A percentile compares a stretch with the other conserved stretches of the same genome.
Evolutionary conservation across 2,329 filamentous ascomycete species (phyloP).

Genomic region (Aureobasidium sp.): DNA sequence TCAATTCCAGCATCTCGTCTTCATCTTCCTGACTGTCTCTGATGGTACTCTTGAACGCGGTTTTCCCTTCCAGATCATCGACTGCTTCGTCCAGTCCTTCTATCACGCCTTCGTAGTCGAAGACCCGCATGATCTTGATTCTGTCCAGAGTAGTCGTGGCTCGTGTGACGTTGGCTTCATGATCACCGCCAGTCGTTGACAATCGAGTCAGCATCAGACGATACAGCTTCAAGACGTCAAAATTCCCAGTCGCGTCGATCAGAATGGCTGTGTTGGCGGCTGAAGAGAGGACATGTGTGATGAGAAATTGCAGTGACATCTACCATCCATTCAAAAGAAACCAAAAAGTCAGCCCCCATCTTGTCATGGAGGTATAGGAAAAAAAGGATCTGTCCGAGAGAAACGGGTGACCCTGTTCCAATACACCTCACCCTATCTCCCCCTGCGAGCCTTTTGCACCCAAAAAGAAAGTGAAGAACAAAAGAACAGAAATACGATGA

Average conservation of each 20-base stretch:
- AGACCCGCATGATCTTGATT: slow-evolving; percentile 44
- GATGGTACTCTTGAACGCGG: slow-evolving; percentile 23
- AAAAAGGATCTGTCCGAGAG: too few relatives aligned
- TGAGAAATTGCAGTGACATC: slow-evolving; percentile 34
- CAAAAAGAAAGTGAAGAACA: background rate
- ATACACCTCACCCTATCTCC: background rate
- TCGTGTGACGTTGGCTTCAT: background rate
- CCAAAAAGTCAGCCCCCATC: too few relatives aligned
- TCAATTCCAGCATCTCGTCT: slow-evolving; percentile 20
- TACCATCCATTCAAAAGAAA: too few relatives aligned
- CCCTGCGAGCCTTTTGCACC: too few relatives aligned
- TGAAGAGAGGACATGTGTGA: slow-evolving; percentile 32
- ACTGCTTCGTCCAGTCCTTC: slow-evolving; percentile 42
- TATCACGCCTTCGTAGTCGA: slow-evolving; percentile 42
- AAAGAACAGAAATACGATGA: background rate
- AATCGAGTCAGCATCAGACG: slow-evolving; percentile 15
- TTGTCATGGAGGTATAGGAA: too few relatives aligned
- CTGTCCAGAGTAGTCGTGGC: slow-evolving; percentile 34
- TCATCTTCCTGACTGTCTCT: slow-evolving; percentile 31
- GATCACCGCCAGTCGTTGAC: background rate
- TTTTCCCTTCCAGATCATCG: slow-evolving; percentile 27
- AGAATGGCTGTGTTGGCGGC: slow-evolving; percentile 32
- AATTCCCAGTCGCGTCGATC: slow-evolving; percentile 41
- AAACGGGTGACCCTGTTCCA: background rate
- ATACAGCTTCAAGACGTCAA: slow-evolving; percentile 39